These are phyloP conservation scores for Podaxis pistillaris DNA, from an alignment of 768 basidiomycete species.

Conservation along the genomic window DNA sequence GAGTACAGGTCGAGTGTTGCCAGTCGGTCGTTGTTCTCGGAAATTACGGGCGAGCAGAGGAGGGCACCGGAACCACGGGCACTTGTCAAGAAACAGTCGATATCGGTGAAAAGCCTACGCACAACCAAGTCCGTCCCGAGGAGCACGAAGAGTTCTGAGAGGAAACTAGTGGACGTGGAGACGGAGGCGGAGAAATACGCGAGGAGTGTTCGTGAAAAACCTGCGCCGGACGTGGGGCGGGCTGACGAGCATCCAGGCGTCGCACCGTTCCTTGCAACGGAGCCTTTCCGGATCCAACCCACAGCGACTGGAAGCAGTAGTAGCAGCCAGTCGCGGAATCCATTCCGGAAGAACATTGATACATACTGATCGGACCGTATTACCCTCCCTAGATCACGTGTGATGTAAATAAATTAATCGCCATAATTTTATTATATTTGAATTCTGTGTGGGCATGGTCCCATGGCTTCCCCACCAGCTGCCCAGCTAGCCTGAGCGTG, in stretches of 20 bases:
- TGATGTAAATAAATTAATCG: slow-evolving; percentile 2
- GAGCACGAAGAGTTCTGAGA: background rate
- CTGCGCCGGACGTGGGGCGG: background rate
- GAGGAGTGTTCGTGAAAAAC: slow-evolving; percentile 35
- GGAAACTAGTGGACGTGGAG: background rate
- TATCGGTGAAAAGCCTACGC: slow-evolving; percentile 17
- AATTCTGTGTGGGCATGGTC: background rate
- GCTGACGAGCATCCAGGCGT: background rate
- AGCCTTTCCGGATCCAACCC: slow-evolving; percentile 37
- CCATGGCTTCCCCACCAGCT: background rate
- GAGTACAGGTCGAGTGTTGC: background rate
- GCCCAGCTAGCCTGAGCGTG: background rate
- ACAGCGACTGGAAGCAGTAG: slow-evolving; percentile 22
- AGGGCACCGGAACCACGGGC: slow-evolving; percentile 70
- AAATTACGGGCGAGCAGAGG: slow-evolving; percentile 62
- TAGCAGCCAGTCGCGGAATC: slow-evolving; percentile 22
- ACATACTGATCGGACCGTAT: background rate
- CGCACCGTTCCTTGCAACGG: slow-evolving; percentile 23
- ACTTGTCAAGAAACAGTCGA: slow-evolving; percentile 49
- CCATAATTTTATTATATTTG: slow-evolving; percentile 10
- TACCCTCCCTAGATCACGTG: slow-evolving; percentile 9
- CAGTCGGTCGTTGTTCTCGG: slow-evolving; percentile 57
- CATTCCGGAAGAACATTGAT: slow-evolving; percentile 23
- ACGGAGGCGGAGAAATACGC: slow-evolving; percentile 67
- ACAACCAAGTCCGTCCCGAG: background rate